A percentile compares a stretch with the other conserved stretches of the same genome.
These are phyloP conservation scores for Gnomoniopsis sp. DNA, from an alignment of 2,329 filamentous ascomycete genomes.

Conservation along the genomic window DNA sequence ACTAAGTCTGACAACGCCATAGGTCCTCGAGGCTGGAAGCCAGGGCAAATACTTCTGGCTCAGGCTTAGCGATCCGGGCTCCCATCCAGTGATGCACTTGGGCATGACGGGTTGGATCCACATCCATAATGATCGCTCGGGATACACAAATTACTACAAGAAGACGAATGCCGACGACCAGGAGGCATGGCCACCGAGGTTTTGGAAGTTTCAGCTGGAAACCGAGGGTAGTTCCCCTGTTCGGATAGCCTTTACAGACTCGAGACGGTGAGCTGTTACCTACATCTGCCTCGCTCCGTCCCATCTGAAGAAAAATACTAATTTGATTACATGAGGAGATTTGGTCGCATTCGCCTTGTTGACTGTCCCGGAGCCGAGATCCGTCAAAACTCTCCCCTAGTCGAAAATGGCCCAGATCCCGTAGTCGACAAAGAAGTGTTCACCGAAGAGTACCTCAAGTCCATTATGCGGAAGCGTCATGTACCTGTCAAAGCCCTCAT, in stretches of 20 bases:
- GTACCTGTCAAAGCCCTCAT: slow-evolving; percentile 88
- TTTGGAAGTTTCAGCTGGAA: slow-evolving; percentile 79
- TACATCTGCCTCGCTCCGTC: no score
- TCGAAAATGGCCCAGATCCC: slow-evolving; percentile 92
- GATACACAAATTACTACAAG: slow-evolving; percentile 80
- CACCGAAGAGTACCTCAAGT: slow-evolving; percentile 70
- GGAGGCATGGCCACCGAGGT: slow-evolving; percentile 80
- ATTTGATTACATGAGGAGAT: slow-evolving; percentile 22
- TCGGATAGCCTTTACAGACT: slow-evolving; percentile 78
- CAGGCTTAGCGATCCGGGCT: slow-evolving; percentile 64
- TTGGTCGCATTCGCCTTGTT: slow-evolving; percentile 77
- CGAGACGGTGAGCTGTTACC: slow-evolving; percentile 50
- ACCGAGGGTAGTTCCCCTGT: slow-evolving; percentile 52
- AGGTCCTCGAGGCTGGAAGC: slow-evolving; percentile 65
- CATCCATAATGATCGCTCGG: slow-evolving; percentile 73
- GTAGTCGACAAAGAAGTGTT: slow-evolving; percentile 76
- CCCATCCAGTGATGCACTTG: slow-evolving; percentile 87
- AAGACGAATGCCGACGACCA: slow-evolving; percentile 58
- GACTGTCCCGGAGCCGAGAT: slow-evolving; percentile 77
- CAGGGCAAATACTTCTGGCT: slow-evolving; percentile 97
- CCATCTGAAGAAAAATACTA: neutral
- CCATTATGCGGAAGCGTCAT: slow-evolving; percentile 69
- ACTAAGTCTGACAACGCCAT: neutral
- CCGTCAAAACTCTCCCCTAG: slow-evolving; percentile 70
- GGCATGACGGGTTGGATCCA: slow-evolving; percentile 84